phyloP scores from a whole-genome alignment of 352 stramenopile species.

The Globisporangium uncinulatum region DNA sequence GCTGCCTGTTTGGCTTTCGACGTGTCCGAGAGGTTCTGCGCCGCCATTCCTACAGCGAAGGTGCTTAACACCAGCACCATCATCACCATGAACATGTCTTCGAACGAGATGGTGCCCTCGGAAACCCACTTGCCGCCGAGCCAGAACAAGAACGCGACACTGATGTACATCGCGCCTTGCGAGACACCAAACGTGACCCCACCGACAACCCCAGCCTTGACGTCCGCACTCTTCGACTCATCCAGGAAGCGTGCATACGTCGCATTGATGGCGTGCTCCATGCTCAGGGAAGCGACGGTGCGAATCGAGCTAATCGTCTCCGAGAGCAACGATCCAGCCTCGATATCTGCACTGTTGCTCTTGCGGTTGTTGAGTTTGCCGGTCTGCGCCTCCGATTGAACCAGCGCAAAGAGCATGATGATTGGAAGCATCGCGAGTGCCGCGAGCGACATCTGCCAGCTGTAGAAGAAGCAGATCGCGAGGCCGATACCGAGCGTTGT shows the following conservation, averaged over 20 bases:
- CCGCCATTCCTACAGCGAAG: slow-evolving; percentile 26
- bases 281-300: slow-evolving; percentile 32
- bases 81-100: slow-evolving; percentile 37
- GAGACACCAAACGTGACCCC: slow-evolving; percentile 46
- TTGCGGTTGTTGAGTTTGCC: slow-evolving; percentile 30
- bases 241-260: slow-evolving; percentile 21
- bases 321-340: slow-evolving; percentile 30
- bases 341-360: slow-evolving; percentile 34
- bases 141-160: slow-evolving; percentile 64
- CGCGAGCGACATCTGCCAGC: slow-evolving; percentile 54
- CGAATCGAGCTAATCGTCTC: slow-evolving; percentile 51
- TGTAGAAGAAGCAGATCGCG: slow-evolving; percentile 43
- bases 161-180: slow-evolving; percentile 46
- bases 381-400: slow-evolving; percentile 34
- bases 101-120: slow-evolving; percentile 29
- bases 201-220: slow-evolving; percentile 30
- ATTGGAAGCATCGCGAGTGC: slow-evolving; percentile 24
- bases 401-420: slow-evolving; percentile 28
- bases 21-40: slow-evolving; percentile 23
- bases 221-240: slow-evolving; percentile 18
- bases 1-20: slow-evolving; percentile 25
- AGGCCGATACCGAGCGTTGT: slow-evolving; percentile 53
- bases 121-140: slow-evolving; percentile 43
- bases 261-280: slow-evolving; percentile 18
- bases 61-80: slow-evolving; percentile 31